Evolutionary conservation across 352 stramenopile genomes (phyloP).

Genomic region (Phytophthora vignae): DNA sequence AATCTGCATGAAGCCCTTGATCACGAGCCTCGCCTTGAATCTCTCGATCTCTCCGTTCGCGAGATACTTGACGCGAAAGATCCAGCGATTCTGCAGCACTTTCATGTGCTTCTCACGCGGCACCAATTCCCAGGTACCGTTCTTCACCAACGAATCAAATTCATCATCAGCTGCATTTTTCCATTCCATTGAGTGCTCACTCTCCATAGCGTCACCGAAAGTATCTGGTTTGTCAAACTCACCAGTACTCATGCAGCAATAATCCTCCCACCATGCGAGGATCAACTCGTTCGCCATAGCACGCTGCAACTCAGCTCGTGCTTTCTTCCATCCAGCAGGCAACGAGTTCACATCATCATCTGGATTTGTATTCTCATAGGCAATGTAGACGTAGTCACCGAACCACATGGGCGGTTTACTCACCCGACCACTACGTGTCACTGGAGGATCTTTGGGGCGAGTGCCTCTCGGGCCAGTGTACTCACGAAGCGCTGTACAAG

Average conservation of each 20-base stretch:
- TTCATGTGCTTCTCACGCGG: too few species aligned
- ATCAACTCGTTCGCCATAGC: not conserved
- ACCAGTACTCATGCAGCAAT: not conserved
- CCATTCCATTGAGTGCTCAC: too few species aligned
- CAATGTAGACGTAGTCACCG: not conserved
- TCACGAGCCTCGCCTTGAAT: too few species aligned
- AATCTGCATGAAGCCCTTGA: too few species aligned
- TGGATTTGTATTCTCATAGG: not conserved
- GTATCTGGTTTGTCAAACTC: not conserved
- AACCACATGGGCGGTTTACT: not conserved
- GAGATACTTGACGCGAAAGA: too few species aligned
- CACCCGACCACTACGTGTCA: not conserved
- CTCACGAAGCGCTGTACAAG: not conserved
- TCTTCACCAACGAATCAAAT: too few species aligned
- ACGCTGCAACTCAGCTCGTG: not conserved
- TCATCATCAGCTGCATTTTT: too few species aligned
- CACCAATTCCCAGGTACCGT: too few species aligned
- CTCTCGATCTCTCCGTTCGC: too few species aligned
- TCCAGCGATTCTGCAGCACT: too few species aligned
- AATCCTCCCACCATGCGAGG: not conserved
- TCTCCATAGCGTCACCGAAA: not conserved
- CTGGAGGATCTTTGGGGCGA: not conserved
- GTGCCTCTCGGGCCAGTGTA: not conserved
- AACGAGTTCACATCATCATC: constrained; percentile 1
- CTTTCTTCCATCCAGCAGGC: not conserved